These are phyloP conservation scores for Sarocladiaceae sp. DNA, from an alignment of 2,329 filamentous ascomycete genomes.

Conservation along the genomic window DNA sequence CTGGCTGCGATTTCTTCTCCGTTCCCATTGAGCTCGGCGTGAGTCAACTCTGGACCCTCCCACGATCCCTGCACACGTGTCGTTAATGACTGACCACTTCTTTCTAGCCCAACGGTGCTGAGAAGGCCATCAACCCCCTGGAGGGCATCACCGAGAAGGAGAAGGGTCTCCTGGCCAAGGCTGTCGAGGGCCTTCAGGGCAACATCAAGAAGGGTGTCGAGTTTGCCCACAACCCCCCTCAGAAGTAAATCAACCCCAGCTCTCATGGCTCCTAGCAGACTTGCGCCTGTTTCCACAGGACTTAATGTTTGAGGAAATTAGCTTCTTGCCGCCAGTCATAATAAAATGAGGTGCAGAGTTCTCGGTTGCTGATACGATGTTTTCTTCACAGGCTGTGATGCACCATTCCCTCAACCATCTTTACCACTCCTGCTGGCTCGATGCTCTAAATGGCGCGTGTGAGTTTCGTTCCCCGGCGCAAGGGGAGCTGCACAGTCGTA, in stretches of 20 bases:
- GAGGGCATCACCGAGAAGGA: slow-evolving; percentile 76
- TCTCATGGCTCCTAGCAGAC: slow-evolving; percentile 1
- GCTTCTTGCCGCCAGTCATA: slow-evolving; percentile 26
- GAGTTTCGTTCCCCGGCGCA: not conserved
- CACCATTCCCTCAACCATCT: not conserved
- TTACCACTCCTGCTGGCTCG: not conserved
- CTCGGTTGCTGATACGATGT: slow-evolving; percentile 30
- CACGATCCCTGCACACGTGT: not conserved
- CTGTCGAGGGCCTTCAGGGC: slow-evolving; percentile 74
- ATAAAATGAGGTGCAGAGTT: slow-evolving; percentile 26
- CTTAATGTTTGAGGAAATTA: not conserved
- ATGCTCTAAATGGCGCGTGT: not conserved
- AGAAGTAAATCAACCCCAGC: slow-evolving; percentile 63
- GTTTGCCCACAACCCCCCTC: slow-evolving; percentile 82
- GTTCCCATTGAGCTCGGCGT: slow-evolving; percentile 93
- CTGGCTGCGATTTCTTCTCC: slow-evolving; percentile 90
- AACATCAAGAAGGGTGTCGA: slow-evolving; percentile 94
- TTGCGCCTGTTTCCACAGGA: not conserved
- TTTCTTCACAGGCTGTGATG: slow-evolving; percentile 31
- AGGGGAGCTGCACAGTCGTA: not conserved
- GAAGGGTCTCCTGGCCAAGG: slow-evolving; percentile 77
- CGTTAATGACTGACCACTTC: slow-evolving; percentile 23
- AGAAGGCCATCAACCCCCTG: slow-evolving; percentile 81
- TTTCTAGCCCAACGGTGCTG: slow-evolving; percentile 69
- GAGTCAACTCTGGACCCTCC: slow-evolving; percentile 40